Base-by-base conservation (phyloP, 2,329 filamentous ascomycete genomes). In the Epichloe aotearoae region DNA sequence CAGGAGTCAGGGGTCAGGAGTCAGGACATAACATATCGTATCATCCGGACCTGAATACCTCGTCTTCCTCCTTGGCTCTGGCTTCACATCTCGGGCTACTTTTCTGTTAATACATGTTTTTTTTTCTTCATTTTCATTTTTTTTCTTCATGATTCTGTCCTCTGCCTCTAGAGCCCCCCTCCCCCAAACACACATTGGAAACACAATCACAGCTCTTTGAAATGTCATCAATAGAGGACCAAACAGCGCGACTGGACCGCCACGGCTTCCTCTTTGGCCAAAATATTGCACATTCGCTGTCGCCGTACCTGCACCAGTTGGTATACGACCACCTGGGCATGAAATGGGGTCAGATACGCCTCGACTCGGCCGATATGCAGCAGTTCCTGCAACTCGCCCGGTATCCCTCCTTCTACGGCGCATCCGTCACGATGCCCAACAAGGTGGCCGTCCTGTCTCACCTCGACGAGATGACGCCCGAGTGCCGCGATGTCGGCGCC, bases 391-490 rank as follows among this genome's bases (percentile, higher is more conserved):
- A 68, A 19, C 67, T 84, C 7, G 71, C 78, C 36, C 70, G 72
- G 53, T 67, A 82, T 55, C 74, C 77, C 15, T 69, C 74, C 56
- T 84, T 82, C 63, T 83, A 82, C 60, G 82, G 81, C 76, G 66
- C 41, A 69, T 46, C 83, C 3, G 81, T 91, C 38, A 91, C 86
- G 19, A 93, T 91, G 86, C 87, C 87, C 0, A 82, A 88, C 72
- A 91, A 93, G 66, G 79, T 91, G 26, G 74, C 80, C 58, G 88
- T 91, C 62, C 78, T 90, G 53, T 73, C 79, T 0, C 74, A 87
- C 57, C 75, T 91, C 8, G 86, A 91, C 61, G 78, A 82, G 50
- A 70, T 90, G 38, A 88, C 85, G 6, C 75, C 80, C 20, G 84
- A 89, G 66, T 86, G 80, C 57, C 75, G 76, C 47, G 80, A 83